Evolutionary conservation across 306 rosid species (phyloP), one percentile per base, ranked within the genome.

Genomic region (Sicyos edulis): DNA sequence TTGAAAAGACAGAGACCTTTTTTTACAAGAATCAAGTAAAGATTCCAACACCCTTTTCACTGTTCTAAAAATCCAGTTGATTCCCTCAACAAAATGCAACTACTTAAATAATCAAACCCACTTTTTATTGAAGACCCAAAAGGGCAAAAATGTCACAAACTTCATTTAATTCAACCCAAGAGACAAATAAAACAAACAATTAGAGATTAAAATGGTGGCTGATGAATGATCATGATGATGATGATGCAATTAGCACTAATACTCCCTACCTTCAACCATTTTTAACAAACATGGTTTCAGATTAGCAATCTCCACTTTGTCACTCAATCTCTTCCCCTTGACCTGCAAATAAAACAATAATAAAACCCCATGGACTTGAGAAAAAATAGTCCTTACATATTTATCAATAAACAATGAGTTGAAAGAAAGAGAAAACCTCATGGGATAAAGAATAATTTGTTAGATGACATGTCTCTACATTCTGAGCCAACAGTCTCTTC

Each of bases 221-320:
- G 76, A 78, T 24, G 63, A 16, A 19, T 17, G 60, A 64, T 32
- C 6, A 32, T 10, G 34, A 56, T 10, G 34, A 56, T 55, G 60
- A 57, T 22, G 63, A 22, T 57, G 37, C 63, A 57, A 22, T 57
- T 22, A 12, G 8, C 63, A 22, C 37, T 57, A 12, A 15, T 53
- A 81, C 55, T 83, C 84, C 98, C 91, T 79, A 93, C 98, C 98
- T 86, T 93, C 95, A 88, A 90, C 96, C 84, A 93, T 80, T 83
- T 78, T 87, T 73, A 93, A 78, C 74, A 85, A 11, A 82, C 92
- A 90, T 20, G 98, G 98, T 84, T 93, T 93, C 19, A 93, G 89
- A 59, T 72, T 63, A 81, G 77, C 88, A 78, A 86, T 82, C 69
- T 93, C 97, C 4, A 82, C 82, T 75, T 71, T 86, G 47, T 90